Evolutionary conservation across 352 stramenopile species (phyloP).

Genomic region (Phytophthora hibernalis): DNA sequence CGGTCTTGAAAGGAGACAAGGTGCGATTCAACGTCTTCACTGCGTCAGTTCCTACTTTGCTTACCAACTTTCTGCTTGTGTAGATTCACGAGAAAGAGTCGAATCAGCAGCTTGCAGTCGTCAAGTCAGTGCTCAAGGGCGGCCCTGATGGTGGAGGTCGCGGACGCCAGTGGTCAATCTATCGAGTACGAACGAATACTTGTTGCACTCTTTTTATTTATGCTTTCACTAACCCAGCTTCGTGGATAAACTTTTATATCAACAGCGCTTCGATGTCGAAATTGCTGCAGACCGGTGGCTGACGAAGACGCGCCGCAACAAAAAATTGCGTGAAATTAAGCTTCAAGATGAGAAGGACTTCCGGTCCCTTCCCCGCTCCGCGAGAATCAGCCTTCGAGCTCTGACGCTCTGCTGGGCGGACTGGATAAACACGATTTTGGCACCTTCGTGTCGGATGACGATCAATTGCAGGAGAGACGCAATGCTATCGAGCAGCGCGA

Average conservation of each 20-base stretch:
- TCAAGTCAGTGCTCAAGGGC: constrained; percentile 66
- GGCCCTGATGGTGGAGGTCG: constrained; percentile 49
- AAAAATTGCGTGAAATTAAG: constrained; percentile 48
- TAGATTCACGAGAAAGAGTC: constrained; percentile 74
- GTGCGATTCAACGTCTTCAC: constrained; percentile 27
- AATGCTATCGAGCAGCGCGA: constrained; percentile 57
- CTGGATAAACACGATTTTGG: constrained; percentile 44
- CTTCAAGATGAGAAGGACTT: constrained; percentile 75
- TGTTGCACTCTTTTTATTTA: not conserved
- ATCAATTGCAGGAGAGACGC: constrained; percentile 45
- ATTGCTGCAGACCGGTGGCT: constrained; percentile 72
- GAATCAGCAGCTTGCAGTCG: constrained; percentile 40
- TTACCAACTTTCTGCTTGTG: not conserved
- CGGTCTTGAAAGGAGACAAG: constrained; percentile 69
- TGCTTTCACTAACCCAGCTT: not conserved
- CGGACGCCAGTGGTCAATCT: constrained; percentile 73
- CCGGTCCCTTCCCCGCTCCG: constrained; percentile 55
- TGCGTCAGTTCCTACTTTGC: not conserved
- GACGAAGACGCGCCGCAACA: constrained; percentile 65
- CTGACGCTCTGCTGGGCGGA: constrained; percentile 28
- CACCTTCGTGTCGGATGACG: constrained; percentile 56
- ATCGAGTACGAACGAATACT: constrained; percentile 43
- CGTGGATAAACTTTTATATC: not conserved
- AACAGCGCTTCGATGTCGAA: constrained; percentile 71
- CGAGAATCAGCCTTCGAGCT: constrained; percentile 35